These are phyloP conservation scores for Tephrocybe sp. DNA, from an alignment of 768 basidiomycete genomes.

Conservation along the genomic window DNA sequence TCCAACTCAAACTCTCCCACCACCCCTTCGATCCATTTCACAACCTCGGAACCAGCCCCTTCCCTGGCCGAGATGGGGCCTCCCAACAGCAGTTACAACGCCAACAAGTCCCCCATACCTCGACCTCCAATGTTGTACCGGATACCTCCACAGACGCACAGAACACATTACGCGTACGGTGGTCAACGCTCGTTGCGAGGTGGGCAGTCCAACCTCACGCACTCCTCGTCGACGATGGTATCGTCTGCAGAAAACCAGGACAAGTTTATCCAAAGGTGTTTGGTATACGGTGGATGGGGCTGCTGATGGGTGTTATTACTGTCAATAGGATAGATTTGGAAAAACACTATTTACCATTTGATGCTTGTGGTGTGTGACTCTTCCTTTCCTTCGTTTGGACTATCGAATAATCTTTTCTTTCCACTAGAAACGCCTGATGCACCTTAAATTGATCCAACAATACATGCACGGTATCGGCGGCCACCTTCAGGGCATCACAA, in stretches of 20 bases:
- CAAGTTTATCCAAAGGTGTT: slow-evolving; percentile 95
- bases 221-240: slow-evolving; percentile 92
- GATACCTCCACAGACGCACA: slow-evolving; percentile 11
- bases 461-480: no score
- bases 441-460: no score
- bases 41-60: no score
- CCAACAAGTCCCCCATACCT: background rate
- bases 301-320: slow-evolving; percentile 76
- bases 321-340: slow-evolving; percentile 96
- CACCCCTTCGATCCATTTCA: no score
- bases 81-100: slow-evolving; percentile 15
- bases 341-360: slow-evolving; percentile 93
- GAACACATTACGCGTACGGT: slow-evolving; percentile 62
- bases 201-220: slow-evolving; percentile 92
- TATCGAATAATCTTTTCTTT: no score
- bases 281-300: no score
- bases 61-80: no score
- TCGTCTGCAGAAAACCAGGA: slow-evolving; percentile 84
- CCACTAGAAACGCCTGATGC: no score
- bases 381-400: slow-evolving; percentile 1
- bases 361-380: slow-evolving; percentile 78
- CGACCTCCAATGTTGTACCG: background rate
- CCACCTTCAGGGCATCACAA: no score
- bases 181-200: slow-evolving; percentile 81
- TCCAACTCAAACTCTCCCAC: no score